Conservation (phyloP, 805 yeast genomes). For the Wickerhamiella siamensis region DNA sequence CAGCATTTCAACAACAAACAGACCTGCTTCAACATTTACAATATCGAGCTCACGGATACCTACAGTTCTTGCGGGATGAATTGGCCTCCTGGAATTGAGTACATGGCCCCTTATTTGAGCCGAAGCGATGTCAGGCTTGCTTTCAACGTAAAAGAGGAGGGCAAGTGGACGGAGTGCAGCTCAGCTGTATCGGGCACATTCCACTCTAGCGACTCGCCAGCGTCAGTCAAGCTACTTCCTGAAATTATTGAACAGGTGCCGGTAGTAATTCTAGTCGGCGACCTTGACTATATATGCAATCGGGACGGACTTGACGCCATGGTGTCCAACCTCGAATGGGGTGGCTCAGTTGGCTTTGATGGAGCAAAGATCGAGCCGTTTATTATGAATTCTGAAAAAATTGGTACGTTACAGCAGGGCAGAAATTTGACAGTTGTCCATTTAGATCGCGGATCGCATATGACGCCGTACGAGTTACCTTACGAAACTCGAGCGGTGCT, state of each 20-base stretch:
- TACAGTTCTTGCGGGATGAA: conserved; percentile 82
- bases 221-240: conserved; percentile 58
- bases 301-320: conserved; percentile 56
- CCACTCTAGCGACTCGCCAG: conserved; percentile 37
- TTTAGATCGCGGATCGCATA: conserved; percentile 69
- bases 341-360: conserved; percentile 28
- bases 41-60: conserved; percentile 51
- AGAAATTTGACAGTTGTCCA: conserved; percentile 65
- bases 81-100: conserved; percentile 63
- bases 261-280: conserved; percentile 71
- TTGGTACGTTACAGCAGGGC: conserved; percentile 38
- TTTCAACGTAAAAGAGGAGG: conserved; percentile 29
- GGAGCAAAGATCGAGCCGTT: conserved; percentile 29
- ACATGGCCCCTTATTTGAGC: conserved; percentile 37
- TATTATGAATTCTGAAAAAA: conserved; percentile 29
- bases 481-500: conserved; percentile 55
- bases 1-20: conserved; percentile 17
- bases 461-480: conserved; percentile 82
- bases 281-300: conserved; percentile 80
- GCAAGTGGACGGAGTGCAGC: conserved; percentile 67
- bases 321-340: conserved; percentile 51
- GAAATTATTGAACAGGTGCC: conserved; percentile 41
- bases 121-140: conserved; percentile 33
- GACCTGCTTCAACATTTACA: conserved; percentile 72
- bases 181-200: conserved; percentile 40